Conservation (phyloP, 192 early-diverging fungal genomes). For the Coemansia sp. region DNA sequence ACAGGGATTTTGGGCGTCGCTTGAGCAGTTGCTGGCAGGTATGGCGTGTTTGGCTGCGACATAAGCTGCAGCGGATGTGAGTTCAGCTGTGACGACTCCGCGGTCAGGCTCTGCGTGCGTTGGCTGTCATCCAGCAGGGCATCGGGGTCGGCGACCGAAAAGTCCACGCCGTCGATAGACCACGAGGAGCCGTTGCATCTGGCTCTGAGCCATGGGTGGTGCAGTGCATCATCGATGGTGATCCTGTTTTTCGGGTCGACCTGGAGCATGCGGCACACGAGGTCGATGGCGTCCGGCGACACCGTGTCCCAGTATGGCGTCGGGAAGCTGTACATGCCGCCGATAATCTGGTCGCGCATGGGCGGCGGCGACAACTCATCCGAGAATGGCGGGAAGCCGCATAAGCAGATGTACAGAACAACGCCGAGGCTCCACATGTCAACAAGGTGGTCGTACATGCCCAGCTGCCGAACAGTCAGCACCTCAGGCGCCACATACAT, state of each 20-base stretch:
- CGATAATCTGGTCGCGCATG: slow-evolving; percentile 67
- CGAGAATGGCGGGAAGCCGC: slow-evolving; percentile 85
- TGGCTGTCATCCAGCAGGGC: slow-evolving; percentile 40
- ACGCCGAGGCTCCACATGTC: slow-evolving; percentile 97
- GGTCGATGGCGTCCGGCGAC: slow-evolving; percentile 60
- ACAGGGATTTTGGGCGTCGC: slow-evolving; percentile 12
- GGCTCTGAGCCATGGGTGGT: slow-evolving; percentile 58
- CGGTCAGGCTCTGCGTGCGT: slow-evolving; percentile 45
- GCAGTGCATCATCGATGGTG: slow-evolving; percentile 56
- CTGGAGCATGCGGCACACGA: slow-evolving; percentile 55
- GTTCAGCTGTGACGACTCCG: slow-evolving; percentile 35
- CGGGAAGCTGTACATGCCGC: slow-evolving; percentile 73
- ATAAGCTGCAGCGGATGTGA: not conserved
- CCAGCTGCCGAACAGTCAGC: slow-evolving; percentile 69
- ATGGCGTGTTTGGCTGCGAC: slow-evolving; percentile 16
- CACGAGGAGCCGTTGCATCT: slow-evolving; percentile 25
- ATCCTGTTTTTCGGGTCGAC: slow-evolving; percentile 53
- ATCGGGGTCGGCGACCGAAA: slow-evolving; percentile 45
- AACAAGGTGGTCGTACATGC: slow-evolving; percentile 70
- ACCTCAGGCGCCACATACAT: slow-evolving; percentile 92
- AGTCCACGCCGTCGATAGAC: slow-evolving; percentile 30
- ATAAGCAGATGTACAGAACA: slow-evolving; percentile 90
- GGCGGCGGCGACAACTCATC: slow-evolving; percentile 60
- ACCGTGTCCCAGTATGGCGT: slow-evolving; percentile 78
- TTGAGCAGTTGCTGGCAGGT: not conserved